phyloP scores from a whole-genome alignment of 495 filamentous ascomycete species.

The Annulohypoxylon bovei region DNA sequence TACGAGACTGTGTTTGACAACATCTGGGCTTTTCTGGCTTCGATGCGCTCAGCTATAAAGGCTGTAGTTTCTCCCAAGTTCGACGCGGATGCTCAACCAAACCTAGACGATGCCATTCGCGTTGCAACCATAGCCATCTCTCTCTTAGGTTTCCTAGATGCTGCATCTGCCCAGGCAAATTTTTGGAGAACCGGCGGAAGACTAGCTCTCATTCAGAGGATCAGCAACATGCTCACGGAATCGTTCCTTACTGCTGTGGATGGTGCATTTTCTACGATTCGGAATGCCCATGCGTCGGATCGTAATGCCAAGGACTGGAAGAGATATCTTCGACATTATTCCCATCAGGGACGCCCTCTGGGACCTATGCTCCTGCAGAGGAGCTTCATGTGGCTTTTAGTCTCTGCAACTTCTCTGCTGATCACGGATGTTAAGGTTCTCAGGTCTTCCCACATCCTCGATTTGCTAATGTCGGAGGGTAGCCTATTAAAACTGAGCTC shows the following conservation, averaged over 20 bases:
- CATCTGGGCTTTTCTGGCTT: constrained; percentile 75
- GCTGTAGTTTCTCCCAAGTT: constrained; percentile 55
- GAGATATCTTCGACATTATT: constrained; percentile 82
- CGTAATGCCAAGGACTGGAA: constrained; percentile 77
- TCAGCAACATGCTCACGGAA: constrained; percentile 80
- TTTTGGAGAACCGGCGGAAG: constrained; percentile 82
- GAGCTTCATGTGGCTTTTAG: constrained; percentile 84
- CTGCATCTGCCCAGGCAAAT: constrained; percentile 74
- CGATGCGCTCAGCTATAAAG: constrained; percentile 58
- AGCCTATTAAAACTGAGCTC: constrained; percentile 51
- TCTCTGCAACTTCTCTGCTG: constrained; percentile 78
- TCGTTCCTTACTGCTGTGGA: constrained; percentile 84
- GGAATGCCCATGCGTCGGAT: constrained; percentile 65
- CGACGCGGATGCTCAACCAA: constrained; percentile 62
- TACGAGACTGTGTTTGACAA: constrained; percentile 68
- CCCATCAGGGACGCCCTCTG: constrained; percentile 77
- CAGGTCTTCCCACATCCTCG: constrained; percentile 73
- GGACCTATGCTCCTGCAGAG: constrained; percentile 92
- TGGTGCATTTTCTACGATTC: constrained; percentile 85
- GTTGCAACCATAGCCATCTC: constrained; percentile 81
- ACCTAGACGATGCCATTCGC: constrained; percentile 69
- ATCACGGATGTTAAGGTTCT: constrained; percentile 67
- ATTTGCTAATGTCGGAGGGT: constrained; percentile 72
- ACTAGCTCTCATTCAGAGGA: constrained; percentile 70
- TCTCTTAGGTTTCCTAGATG: constrained; percentile 86